Evolutionary conservation across 805 yeast species (phyloP).

Genomic region (Saturnispora gosingensis): DNA sequence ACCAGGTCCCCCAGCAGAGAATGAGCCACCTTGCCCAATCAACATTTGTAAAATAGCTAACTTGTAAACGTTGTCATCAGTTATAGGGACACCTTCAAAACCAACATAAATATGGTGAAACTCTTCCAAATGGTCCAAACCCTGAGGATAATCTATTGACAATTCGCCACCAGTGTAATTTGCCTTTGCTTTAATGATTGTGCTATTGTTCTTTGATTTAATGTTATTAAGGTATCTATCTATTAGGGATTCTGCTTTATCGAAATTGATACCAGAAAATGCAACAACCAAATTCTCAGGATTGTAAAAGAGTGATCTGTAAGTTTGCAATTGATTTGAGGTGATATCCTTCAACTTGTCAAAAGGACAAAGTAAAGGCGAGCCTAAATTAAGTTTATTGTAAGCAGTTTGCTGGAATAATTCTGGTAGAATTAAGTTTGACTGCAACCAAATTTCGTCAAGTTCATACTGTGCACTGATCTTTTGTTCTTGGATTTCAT

Average conservation of each 20-base stretch:
- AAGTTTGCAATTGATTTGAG: conserved; percentile 41
- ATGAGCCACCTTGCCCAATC: conserved; percentile 95
- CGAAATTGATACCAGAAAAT: conserved; percentile 75
- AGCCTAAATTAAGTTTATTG: conserved; percentile 62
- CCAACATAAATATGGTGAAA: conserved; percentile 80
- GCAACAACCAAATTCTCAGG: conserved; percentile 83
- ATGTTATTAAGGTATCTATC: conserved; percentile 57
- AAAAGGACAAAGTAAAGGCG: conserved; percentile 74
- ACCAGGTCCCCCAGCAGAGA: conserved; percentile 98
- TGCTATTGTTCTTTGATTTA: conserved; percentile 24
- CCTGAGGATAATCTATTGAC: conserved; percentile 42
- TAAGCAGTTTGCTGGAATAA: conserved; percentile 82
- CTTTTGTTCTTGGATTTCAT: conserved; percentile 67
- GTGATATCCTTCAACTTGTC: conserved; percentile 53
- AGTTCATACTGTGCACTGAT: conserved; percentile 73
- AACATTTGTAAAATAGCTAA: conserved; percentile 83
- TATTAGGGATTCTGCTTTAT: conserved; percentile 55
- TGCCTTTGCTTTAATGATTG: conserved; percentile 30
- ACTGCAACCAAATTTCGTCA: conserved; percentile 71
- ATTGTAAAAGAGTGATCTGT: conserved; percentile 56
- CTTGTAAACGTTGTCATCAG: conserved; percentile 81
- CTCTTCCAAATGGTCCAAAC: conserved; percentile 63
- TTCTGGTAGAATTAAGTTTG: conserved; percentile 82
- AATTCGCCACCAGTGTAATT: conserved; percentile 53
- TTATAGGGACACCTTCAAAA: conserved; percentile 78